A percentile compares a stretch with the other conserved stretches of the same genome.
phyloP scores from a whole-genome alignment of 371 early-diverging fungal genomes.

The Apophysomyces elegans region DNA sequence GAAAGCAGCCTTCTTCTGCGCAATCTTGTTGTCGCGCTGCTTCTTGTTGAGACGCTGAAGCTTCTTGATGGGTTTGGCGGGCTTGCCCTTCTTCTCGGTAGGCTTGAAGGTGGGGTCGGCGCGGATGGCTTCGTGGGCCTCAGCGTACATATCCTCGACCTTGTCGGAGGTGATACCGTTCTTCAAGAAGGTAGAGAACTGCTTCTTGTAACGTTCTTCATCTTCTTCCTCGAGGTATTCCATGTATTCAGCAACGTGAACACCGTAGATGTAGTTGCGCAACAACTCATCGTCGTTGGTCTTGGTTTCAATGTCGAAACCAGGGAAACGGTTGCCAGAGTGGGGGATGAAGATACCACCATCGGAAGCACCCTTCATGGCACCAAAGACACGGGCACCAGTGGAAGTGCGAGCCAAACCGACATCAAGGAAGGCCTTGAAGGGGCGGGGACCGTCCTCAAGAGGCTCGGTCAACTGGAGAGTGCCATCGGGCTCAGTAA shows the following conservation, averaged over 20 bases:
- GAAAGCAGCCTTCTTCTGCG: slow-evolving; percentile 91
- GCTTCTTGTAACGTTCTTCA: slow-evolving; percentile 97
- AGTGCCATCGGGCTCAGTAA: slow-evolving; percentile 93
- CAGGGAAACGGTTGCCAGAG: slow-evolving; percentile 98
- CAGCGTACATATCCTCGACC: slow-evolving; percentile 95
- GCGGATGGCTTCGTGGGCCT: slow-evolving; percentile 95
- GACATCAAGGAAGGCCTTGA: slow-evolving; percentile 99
- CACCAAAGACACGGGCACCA: slow-evolving; percentile 99
- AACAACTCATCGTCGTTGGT: slow-evolving; percentile 95
- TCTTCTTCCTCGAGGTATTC: slow-evolving; percentile 97
- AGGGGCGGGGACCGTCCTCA: slow-evolving; percentile 97
- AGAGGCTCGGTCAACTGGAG: slow-evolving; percentile 90
- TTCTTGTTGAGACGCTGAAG: slow-evolving; percentile 81
- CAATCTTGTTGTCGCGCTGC: slow-evolving; percentile 88
- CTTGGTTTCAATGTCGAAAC: slow-evolving; percentile 93
- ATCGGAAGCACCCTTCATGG: slow-evolving; percentile 99
- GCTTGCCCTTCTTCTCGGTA: slow-evolving; percentile 72
- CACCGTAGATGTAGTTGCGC: slow-evolving; percentile 98
- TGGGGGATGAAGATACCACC: slow-evolving; percentile 99
- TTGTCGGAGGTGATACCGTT: slow-evolving; percentile 90
- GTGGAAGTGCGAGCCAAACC: slow-evolving; percentile 99
- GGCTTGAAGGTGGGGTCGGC: slow-evolving; percentile 79
- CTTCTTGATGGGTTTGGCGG: slow-evolving; percentile 67
- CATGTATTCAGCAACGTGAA: slow-evolving; percentile 99
- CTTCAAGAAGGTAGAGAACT: slow-evolving; percentile 97